Conservation (phyloP, 805 yeast genomes). For the Ogataea salicorniae region DNA sequence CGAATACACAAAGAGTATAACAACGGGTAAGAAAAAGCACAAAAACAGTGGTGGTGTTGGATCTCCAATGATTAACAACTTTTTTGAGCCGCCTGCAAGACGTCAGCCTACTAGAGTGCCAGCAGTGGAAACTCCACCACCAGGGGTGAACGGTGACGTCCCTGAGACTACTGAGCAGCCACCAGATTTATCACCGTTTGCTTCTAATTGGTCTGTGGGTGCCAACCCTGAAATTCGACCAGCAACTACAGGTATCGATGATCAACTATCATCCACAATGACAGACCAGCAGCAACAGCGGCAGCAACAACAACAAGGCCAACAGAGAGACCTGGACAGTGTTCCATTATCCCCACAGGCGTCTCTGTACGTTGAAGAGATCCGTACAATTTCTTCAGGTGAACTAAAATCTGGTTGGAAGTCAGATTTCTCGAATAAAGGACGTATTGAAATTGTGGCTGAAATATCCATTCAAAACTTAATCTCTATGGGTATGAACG, state of each 20-base stretch:
- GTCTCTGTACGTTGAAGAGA: constrained; percentile 60
- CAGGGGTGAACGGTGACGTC: not conserved
- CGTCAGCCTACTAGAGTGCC: not conserved
- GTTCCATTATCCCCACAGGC: constrained; percentile 10
- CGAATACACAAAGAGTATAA: constrained; percentile 33
- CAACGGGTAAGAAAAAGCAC: constrained; percentile 20
- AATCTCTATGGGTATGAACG: constrained; percentile 43
- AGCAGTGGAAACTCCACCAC: not conserved
- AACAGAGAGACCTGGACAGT: not conserved
- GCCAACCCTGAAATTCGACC: constrained; percentile 9
- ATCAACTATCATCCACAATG: not conserved
- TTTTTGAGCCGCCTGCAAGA: constrained; percentile 24
- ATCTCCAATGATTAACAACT: constrained; percentile 21
- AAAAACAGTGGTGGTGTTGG: constrained; percentile 28
- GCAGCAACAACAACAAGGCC: not conserved
- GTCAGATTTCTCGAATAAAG: constrained; percentile 75
- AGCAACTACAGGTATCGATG: constrained; percentile 3
- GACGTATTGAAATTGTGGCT: constrained; percentile 74
- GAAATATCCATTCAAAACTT: constrained; percentile 59
- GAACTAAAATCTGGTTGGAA: constrained; percentile 93
- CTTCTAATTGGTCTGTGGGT: constrained; percentile 26
- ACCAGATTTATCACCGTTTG: constrained; percentile 21
- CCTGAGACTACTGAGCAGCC: constrained; percentile 2
- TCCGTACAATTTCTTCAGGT: constrained; percentile 67
- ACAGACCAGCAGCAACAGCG: not conserved